A percentile compares a stretch with the other conserved stretches of the same genome.
phyloP scores from a whole-genome alignment of 2,329 filamentous ascomycete genomes.

The Alternaria novae-zelandiae region DNA sequence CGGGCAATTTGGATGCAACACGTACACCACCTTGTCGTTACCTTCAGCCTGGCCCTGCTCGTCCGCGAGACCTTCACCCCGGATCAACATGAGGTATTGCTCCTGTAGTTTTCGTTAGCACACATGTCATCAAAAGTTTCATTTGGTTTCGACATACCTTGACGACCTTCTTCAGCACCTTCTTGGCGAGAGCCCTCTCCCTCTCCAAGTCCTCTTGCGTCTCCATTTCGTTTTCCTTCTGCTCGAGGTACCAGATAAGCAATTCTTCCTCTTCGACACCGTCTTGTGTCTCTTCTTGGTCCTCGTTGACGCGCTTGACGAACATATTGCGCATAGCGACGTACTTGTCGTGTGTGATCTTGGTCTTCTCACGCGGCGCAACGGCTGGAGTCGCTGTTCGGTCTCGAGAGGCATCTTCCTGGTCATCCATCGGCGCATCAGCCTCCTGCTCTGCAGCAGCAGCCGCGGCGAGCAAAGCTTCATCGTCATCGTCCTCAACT shows the following conservation, averaged over 20 bases:
- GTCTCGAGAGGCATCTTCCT: conserved; percentile 45
- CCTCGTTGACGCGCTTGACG: conserved; percentile 81
- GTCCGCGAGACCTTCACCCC: conserved; percentile 89
- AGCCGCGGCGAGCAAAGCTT: conserved; percentile 61
- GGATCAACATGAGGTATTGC: conserved; percentile 64
- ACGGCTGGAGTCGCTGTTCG: conserved; percentile 47
- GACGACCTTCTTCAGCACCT: conserved; percentile 94
- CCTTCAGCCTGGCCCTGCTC: conserved; percentile 65
- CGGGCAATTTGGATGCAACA: conserved; percentile 92
- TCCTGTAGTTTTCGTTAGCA: conserved; percentile 53
- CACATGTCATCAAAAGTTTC: background rate
- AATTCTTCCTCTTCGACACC: conserved; percentile 85
- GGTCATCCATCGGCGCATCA: conserved; percentile 40
- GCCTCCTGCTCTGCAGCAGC: conserved; percentile 56
- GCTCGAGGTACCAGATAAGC: conserved; percentile 88
- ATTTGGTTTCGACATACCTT: conserved; percentile 67
- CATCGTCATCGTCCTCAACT: conserved; percentile 81
- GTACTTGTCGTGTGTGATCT: conserved; percentile 95
- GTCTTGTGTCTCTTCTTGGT: conserved; percentile 76
- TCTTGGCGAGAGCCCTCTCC: conserved; percentile 75
- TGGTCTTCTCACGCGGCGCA: conserved; percentile 68
- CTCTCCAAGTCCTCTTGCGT: conserved; percentile 80
- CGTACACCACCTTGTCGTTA: conserved; percentile 70
- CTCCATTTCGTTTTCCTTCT: conserved; percentile 82
- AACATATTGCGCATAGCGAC: conserved; percentile 87